Conservation (phyloP, 805 yeast genomes). For the Lachancea lanzarotensis region DNA sequence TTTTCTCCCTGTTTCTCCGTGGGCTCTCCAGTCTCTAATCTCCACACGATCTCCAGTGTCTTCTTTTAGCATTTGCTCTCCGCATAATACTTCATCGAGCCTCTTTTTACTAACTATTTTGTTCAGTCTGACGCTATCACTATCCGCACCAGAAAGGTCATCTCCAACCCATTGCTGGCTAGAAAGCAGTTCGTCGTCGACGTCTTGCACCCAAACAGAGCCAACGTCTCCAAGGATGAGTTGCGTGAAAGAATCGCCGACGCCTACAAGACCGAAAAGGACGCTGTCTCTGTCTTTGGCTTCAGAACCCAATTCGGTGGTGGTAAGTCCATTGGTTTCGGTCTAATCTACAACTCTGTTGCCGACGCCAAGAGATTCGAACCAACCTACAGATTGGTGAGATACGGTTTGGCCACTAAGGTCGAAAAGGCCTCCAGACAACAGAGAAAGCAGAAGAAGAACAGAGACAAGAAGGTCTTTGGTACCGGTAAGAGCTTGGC, state of each 20-base stretch:
- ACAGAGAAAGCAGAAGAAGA: slow-evolving; percentile 99
- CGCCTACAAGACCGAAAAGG: slow-evolving; percentile 86
- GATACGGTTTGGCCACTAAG: slow-evolving; percentile 96
- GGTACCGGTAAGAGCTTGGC: slow-evolving; percentile 97
- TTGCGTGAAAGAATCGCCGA: slow-evolving; percentile 90
- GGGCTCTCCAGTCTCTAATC: too few relatives aligned
- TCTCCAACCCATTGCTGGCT: slow-evolving; percentile 97
- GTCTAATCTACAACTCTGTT: slow-evolving; percentile 95
- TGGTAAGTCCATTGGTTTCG: slow-evolving; percentile 98
- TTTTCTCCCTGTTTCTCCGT: too few relatives aligned
- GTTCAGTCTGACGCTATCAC: slow-evolving; percentile 96
- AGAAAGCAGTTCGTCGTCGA: slow-evolving; percentile 99
- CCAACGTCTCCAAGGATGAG: slow-evolving; percentile 99
- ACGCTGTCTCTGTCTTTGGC: slow-evolving; percentile 95
- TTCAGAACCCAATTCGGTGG: slow-evolving; percentile 99
- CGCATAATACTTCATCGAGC: neutral
- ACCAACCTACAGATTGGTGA: slow-evolving; percentile 98
- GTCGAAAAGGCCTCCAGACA: slow-evolving; percentile 98
- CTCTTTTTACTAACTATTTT: neutral
- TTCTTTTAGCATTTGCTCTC: too few relatives aligned
- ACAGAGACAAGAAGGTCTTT: slow-evolving; percentile 98
- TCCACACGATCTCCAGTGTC: too few relatives aligned
- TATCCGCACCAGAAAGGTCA: slow-evolving; percentile 98
- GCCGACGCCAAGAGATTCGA: slow-evolving; percentile 98
- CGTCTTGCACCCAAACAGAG: slow-evolving; percentile 98